phyloP scores from a whole-genome alignment of 2,329 filamentous ascomycete species.

The Xylariaceae sp. region DNA sequence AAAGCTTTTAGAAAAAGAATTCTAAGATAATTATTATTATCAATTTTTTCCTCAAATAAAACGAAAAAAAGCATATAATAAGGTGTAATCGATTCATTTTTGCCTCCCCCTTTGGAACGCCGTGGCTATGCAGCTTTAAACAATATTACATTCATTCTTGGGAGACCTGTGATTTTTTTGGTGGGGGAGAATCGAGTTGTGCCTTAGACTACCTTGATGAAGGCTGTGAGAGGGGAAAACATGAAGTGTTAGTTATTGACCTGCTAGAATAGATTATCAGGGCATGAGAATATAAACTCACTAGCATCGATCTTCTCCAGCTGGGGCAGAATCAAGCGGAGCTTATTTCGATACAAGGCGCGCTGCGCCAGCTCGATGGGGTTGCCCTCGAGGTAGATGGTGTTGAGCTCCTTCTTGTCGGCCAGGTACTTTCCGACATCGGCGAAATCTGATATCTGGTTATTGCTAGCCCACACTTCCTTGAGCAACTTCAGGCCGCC shows the following conservation, averaged over 20 bases:
- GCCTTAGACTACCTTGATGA: slow-evolving; percentile 24
- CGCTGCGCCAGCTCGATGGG: slow-evolving; percentile 73
- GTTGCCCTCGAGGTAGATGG: slow-evolving; percentile 96
- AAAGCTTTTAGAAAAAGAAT: no score
- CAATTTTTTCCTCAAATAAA: background rate
- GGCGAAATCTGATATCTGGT: slow-evolving; percentile 69
- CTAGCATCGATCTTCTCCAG: slow-evolving; percentile 94
- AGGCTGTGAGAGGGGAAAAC: slow-evolving; percentile 11
- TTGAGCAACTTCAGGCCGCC: slow-evolving; percentile 65
- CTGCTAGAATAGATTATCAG: background rate
- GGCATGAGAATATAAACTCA: slow-evolving; percentile 48
- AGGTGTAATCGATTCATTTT: no score
- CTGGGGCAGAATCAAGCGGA: slow-evolving; percentile 79
- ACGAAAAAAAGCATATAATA: slow-evolving; percentile 1
- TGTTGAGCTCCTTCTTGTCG: slow-evolving; percentile 74
- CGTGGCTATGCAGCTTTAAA: slow-evolving; percentile 28
- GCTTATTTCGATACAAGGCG: slow-evolving; percentile 91
- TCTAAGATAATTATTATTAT: no score
- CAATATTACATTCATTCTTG: slow-evolving; percentile 2
- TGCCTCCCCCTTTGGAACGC: slow-evolving; percentile 21
- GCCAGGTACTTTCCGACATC: slow-evolving; percentile 74
- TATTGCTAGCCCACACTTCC: slow-evolving; percentile 93
- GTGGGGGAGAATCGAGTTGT: background rate
- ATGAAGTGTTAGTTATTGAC: background rate
- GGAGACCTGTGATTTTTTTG: background rate